Evolutionary conservation across 2,329 filamentous ascomycete species (phyloP).

Genomic region (Magnaporthales sp.): DNA sequence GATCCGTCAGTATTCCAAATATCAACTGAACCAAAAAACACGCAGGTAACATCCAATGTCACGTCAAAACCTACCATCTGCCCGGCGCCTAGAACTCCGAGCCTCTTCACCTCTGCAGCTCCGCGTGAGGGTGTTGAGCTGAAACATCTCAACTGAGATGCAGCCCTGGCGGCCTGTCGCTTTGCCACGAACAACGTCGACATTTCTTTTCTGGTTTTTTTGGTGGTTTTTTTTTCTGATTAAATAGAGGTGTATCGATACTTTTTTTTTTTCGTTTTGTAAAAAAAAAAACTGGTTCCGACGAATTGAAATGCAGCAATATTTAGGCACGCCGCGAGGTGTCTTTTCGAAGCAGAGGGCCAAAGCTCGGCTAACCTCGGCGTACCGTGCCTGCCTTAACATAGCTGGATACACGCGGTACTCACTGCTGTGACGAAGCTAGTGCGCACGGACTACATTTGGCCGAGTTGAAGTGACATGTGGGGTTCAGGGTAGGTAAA

Average conservation of each 20-base stretch:
- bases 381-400: neutral
- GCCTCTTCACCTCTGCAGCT: slow-evolving; percentile 68
- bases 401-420: neutral
- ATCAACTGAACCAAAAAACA: too few relatives aligned
- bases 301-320: neutral
- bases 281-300: neutral
- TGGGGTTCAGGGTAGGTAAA: neutral
- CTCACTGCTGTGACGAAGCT: neutral
- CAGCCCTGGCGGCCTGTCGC: slow-evolving; percentile 18
- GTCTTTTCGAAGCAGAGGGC: neutral
- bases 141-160: slow-evolving; percentile 49
- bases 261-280: too few relatives aligned
- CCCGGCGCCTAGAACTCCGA: slow-evolving; percentile 89
- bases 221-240: too few relatives aligned
- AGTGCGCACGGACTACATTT: neutral
- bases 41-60: slow-evolving; percentile 24
- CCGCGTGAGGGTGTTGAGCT: slow-evolving; percentile 54
- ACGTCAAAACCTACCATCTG: slow-evolving; percentile 66
- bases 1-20: neutral
- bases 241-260: too few relatives aligned
- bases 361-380: slow-evolving; percentile 1
- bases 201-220: slow-evolving; percentile 9
- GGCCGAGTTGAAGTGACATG: neutral
- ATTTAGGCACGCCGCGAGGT: neutral
- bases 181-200: slow-evolving; percentile 10